These are phyloP conservation scores for Hypomontagnella monticulosa DNA, from an alignment of 495 filamentous ascomycete species.

Conservation along the genomic window DNA sequence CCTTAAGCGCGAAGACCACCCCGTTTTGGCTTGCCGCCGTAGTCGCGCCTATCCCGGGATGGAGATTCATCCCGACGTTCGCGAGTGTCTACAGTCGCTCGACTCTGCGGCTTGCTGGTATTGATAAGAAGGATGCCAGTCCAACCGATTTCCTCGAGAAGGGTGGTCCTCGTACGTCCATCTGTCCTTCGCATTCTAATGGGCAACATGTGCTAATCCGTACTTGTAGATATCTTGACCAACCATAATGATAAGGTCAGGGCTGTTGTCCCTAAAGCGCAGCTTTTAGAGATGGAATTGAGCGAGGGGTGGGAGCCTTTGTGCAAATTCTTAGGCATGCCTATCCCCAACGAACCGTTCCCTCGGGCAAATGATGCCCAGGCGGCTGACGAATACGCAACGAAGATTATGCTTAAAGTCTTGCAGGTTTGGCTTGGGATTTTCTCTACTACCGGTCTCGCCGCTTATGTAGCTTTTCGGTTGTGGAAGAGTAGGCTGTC, in stretches of 20 bases:
- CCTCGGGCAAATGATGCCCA: constrained; percentile 42
- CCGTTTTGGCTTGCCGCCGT: constrained; percentile 42
- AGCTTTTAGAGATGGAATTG: constrained; percentile 54
- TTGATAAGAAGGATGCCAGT: constrained; percentile 15
- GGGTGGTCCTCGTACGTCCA: constrained; percentile 39
- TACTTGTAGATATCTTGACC: constrained; percentile 21
- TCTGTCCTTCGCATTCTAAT: background rate
- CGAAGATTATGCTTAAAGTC: constrained; percentile 22
- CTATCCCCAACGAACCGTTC: constrained; percentile 54
- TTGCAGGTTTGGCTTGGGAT: constrained; percentile 28
- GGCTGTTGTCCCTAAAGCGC: constrained; percentile 50
- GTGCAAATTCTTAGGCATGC: constrained; percentile 53
- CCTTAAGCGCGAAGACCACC: constrained; percentile 33
- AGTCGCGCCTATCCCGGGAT: constrained; percentile 42
- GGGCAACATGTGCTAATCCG: background rate
- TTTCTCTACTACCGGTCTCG: constrained; percentile 10
- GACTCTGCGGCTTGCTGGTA: constrained; percentile 35
- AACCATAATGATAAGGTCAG: constrained; percentile 41
- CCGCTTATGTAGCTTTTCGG: constrained; percentile 10
- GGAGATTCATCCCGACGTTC: constrained; percentile 39
- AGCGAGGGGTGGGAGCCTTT: constrained; percentile 57
- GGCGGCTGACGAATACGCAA: constrained; percentile 33
- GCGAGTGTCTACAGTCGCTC: constrained; percentile 38
- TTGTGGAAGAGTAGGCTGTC: background rate
- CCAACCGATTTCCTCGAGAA: constrained; percentile 27